These are phyloP conservation scores for Dryas octopetala DNA, from an alignment of 306 rosid genomes.

Conservation along the genomic window DNA sequence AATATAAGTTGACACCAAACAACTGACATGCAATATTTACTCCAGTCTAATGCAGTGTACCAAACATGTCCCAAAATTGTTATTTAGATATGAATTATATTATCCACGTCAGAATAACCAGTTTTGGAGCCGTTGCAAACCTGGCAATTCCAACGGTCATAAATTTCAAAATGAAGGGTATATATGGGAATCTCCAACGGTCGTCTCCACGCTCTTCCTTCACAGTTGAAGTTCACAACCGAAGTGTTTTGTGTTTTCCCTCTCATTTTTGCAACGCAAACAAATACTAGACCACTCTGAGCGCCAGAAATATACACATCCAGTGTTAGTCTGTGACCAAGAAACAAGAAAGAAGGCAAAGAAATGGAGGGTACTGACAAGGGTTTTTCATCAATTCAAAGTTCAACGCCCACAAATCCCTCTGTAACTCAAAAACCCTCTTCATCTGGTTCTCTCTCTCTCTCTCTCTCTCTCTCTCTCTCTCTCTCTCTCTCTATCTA, in stretches of 20 bases:
- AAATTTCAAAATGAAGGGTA: slow-evolving; percentile 12
- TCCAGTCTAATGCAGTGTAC: too few relatives aligned
- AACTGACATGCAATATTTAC: too few relatives aligned
- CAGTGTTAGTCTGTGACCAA: neutral
- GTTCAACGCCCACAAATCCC: slow-evolving; percentile 9
- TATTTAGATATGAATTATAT: neutral
- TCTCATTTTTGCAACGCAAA: neutral
- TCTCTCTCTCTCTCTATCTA: neutral
- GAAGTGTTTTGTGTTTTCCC: neutral
- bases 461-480: neutral
- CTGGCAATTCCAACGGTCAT: slow-evolving; percentile 29
- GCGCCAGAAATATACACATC: neutral
- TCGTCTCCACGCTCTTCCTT: neutral
- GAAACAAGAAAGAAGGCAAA: neutral
- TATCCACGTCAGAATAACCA: neutral
- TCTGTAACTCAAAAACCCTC: slow-evolving; percentile 6
- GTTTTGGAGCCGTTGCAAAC: slow-evolving; percentile 1
- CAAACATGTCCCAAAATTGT: too few relatives aligned
- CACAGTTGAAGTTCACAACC: neutral
- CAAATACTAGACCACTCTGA: neutral
- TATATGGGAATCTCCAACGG: slow-evolving; percentile 16
- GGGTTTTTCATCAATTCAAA: slow-evolving; percentile 3
- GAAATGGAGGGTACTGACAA: slow-evolving; percentile 16
- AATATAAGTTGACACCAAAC: too few relatives aligned
- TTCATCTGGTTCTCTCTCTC: slow-evolving; percentile 15